phyloP scores from a whole-genome alignment of 2,329 filamentous ascomycete species.

The Dothistroma pini region DNA sequence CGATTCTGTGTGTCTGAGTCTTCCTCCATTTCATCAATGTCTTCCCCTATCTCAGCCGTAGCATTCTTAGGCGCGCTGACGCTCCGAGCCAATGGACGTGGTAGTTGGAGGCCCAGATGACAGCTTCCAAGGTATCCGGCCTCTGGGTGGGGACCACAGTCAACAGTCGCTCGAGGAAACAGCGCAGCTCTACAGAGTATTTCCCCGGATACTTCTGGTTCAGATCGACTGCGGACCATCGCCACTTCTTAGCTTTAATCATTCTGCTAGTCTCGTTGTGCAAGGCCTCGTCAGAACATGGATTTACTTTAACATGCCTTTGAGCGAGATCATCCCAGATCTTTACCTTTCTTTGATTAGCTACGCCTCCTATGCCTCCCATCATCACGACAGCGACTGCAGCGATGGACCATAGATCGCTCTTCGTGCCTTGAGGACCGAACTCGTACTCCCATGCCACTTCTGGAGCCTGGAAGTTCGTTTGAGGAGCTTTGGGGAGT shows the following conservation, averaged over 20 bases:
- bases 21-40: background rate
- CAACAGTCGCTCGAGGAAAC: background rate
- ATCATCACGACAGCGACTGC: conserved; percentile 17
- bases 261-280: background rate
- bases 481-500: background rate
- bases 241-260: background rate
- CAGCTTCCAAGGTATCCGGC: background rate
- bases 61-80: background rate
- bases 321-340: background rate
- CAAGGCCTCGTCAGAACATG: background rate
- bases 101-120: background rate
- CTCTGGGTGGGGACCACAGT: background rate
- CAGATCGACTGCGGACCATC: background rate
- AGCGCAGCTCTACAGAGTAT: background rate
- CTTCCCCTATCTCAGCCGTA: background rate
- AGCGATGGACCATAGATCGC: conserved; percentile 17
- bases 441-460: background rate
- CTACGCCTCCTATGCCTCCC: conserved; percentile 9
- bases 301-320: background rate
- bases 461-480: conserved; percentile 8
- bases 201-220: background rate
- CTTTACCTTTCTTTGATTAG: background rate
- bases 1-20: background rate
- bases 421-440: conserved; percentile 1
- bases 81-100: background rate